Base-by-base conservation (phyloP, 331 rosid species). In the Saraca asoca region DNA sequence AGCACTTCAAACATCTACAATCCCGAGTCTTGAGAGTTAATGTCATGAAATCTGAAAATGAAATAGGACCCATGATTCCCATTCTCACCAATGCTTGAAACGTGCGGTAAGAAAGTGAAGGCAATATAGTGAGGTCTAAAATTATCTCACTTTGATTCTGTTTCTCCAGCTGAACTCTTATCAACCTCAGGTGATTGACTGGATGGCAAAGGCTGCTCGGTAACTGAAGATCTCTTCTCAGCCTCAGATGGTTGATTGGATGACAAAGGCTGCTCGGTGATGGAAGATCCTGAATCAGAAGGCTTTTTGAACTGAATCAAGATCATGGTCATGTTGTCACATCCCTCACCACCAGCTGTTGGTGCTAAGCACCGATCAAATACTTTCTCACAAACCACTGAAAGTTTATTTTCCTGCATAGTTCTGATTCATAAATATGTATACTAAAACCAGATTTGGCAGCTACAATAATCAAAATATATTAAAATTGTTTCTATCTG, bases 321-420 rank as follows among this genome's bases (percentile, higher is more conserved):
- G 78, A 94, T 88, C 98, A 94, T 90, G 66, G 96, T 94, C 98
- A 88, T 94, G 81, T 94, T 94, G 78, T 94, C 98, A 54, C 96
- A 94, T 35, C 98, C 98, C 84, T 88, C 88, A 10, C 97, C 86
- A 31, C 95, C 96, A 52, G 95, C 86, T 5, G 91, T 68, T 11
- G 97, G 98, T 39, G 98, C 98, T 86, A 94, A 82, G 80, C 98
- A 88, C 80, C 86, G 78, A 45, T 94, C 97, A 60, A 90, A 88
- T 35, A 94, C 98, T 77, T 75, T 84, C 87, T 94, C 98, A 51
- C 98, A 94, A 45, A 90, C 66, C 20, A n/a, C 84, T 10, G 95
- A 90, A 16, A 94, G 97, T 73, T 75, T 88, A 31, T 66, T 69
- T 79, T 94, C 98, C 98, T 94, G 88, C 87, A 72, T 58, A 42